Evolutionary conservation across 495 filamentous ascomycete species (phyloP).

Genomic region (Penicillium cataractarum): DNA sequence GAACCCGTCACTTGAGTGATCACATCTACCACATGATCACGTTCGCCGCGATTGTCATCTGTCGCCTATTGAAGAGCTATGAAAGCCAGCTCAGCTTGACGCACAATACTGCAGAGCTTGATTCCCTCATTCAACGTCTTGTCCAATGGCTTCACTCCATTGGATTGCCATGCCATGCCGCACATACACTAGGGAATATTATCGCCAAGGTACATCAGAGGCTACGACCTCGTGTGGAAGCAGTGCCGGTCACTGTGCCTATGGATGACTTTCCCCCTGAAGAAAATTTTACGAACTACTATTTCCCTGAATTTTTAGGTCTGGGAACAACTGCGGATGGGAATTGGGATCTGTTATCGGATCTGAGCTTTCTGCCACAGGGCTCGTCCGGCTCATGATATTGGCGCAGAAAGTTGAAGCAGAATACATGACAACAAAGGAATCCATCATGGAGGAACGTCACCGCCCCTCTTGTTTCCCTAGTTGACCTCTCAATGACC

Average conservation of each 20-base stretch:
- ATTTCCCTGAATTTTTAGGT: constrained; percentile 38
- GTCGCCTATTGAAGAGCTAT: constrained; percentile 41
- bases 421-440: background rate
- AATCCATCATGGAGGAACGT: background rate
- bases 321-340: constrained; percentile 30
- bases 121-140: constrained; percentile 36
- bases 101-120: constrained; percentile 36
- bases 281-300: constrained; percentile 29
- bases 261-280: constrained; percentile 19
- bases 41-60: constrained; percentile 48
- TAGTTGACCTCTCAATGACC: background rate
- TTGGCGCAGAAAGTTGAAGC: background rate
- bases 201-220: constrained; percentile 33
- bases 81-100: constrained; percentile 34
- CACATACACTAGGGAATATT: constrained; percentile 47
- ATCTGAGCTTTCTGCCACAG: constrained; percentile 30
- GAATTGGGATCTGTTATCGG: constrained; percentile 32
- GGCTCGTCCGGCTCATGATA: constrained; percentile 15
- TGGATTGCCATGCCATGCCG: constrained; percentile 49
- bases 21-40: constrained; percentile 56
- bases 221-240: constrained; percentile 22
- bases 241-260: constrained; percentile 6
- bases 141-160: constrained; percentile 48
- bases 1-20: constrained; percentile 49
- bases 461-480: no score